Evolutionary conservation across 768 basidiomycete species (phyloP).

Genomic region (Pluteus cervinus): DNA sequence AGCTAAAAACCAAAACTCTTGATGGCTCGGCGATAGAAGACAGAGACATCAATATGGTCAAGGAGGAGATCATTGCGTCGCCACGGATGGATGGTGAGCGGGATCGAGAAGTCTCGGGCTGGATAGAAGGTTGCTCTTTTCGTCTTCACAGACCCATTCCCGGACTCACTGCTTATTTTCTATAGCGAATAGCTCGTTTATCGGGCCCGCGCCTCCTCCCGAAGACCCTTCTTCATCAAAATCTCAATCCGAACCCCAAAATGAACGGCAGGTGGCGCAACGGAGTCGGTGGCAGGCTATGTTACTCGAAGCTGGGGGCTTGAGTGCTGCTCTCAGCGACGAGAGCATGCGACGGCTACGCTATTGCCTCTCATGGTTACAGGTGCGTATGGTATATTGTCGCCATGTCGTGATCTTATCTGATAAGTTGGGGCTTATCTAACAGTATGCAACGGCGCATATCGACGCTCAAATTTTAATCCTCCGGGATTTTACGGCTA

Average conservation of each 20-base stretch:
- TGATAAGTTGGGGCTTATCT: constrained; percentile 6
- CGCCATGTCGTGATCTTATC: not conserved
- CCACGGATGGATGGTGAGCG: constrained; percentile 15
- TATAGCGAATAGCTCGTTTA: constrained; percentile 29
- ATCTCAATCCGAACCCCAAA: constrained; percentile 9
- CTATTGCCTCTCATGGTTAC: constrained; percentile 86
- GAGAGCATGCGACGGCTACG: constrained; percentile 83
- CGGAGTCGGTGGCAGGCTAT: constrained; percentile 86
- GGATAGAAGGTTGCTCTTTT: constrained; percentile 39
- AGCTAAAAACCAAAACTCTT: constrained; percentile 15
- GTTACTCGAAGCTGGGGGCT: constrained; percentile 79
- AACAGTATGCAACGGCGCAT: constrained; percentile 85
- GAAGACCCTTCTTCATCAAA: constrained; percentile 20
- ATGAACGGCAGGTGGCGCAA: constrained; percentile 52
- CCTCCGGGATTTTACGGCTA: constrained; percentile 77
- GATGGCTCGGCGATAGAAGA: constrained; percentile 13
- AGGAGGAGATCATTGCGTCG: constrained; percentile 9
- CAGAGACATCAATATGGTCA: constrained; percentile 1
- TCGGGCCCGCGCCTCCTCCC: constrained; percentile 24
- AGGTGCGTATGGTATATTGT: constrained; percentile 41
- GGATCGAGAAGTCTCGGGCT: constrained; percentile 25
- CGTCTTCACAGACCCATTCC: too few species aligned
- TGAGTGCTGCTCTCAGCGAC: constrained; percentile 84
- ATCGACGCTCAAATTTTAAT: constrained; percentile 85
- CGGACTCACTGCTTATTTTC: not conserved